Evolutionary conservation across 345 rosid species (phyloP), one percentile per base, ranked within the genome.

Genomic region (Pelargonium nanum): DNA sequence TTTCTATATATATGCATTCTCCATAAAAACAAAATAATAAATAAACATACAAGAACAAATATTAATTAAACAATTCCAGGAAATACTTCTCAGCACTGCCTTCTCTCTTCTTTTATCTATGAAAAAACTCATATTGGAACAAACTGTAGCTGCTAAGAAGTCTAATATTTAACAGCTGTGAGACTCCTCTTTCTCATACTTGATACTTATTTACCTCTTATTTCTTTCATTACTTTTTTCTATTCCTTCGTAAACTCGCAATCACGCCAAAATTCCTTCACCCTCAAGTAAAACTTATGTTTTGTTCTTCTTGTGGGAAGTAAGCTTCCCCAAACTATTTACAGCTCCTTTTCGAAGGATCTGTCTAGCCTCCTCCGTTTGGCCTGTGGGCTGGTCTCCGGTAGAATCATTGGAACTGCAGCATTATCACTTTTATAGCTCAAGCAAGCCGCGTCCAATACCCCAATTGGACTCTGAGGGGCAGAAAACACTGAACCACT

Each of bases 381-480:
- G 60, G 68, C 60, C 32, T 61, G 73, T 1, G 81, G 76, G 58
- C 68, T 66, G 20, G 70, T 63, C 19, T 19, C 71, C 1, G 71
- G 80, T 48, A 55, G 87, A 80, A 72, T 70, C 73, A 53, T 72
- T 74, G 67, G 76, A 70, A 59, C 75, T 16, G 79, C 24, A 4
- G 76, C 64, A 56, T 78, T 81, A 59, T 81, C 78, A 60, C 79
- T 80, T 70, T 68, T 84, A 58, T 77, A 80, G 83, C 89, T 86
- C 80, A 86, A 68, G 77, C 93, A 81, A 62, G 84, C 82, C 0
- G 78, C 89, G 58, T 84, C 94, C 64, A 86, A 65, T 53, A 86
- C 89, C 63, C 89, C 89, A 21, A 71, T 78, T 40, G 94, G 94
- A 68, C 86, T 84, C 15, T 70, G 84, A 0, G 89, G 93, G 69